Evolutionary conservation across 345 rosid genomes (phyloP).

Genomic region (Hevea brasiliensis): DNA sequence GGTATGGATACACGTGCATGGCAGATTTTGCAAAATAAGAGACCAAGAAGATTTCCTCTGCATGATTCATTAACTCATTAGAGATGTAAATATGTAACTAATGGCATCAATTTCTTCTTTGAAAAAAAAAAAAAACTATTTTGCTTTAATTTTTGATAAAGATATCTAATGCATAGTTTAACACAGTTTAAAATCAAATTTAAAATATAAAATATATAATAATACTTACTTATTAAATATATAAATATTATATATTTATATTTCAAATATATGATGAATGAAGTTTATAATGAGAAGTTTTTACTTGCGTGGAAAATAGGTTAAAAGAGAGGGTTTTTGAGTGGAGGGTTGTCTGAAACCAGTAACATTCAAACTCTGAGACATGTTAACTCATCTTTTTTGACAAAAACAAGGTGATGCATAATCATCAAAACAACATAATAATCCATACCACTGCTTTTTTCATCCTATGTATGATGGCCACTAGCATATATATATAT

Average conservation of each 20-base stretch:
- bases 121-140: constrained; percentile 7
- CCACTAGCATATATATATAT: background rate
- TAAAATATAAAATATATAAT: too few species aligned
- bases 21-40: constrained; percentile 27
- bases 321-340: constrained; percentile 3
- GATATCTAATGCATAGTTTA: too few species aligned
- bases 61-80: too few species aligned
- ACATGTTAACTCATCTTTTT: constrained; percentile 18
- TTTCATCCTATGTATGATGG: background rate
- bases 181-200: too few species aligned
- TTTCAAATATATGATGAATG: too few species aligned
- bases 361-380: constrained; percentile 11
- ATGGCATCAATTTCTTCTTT: constrained; percentile 4
- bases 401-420: constrained; percentile 5
- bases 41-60: too few species aligned
- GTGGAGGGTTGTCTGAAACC: constrained; percentile 17
- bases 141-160: constrained; percentile 21
- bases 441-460: constrained; percentile 9
- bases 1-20: constrained; percentile 44
- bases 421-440: too few species aligned
- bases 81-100: background rate
- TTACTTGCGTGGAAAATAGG: constrained; percentile 33
- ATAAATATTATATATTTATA: too few species aligned
- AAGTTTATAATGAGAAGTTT: background rate
- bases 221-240: too few species aligned